A percentile compares a stretch with the other conserved stretches of the same genome.
phyloP scores from a whole-genome alignment of 2,329 filamentous ascomycete species.

The Aspergillus sp. region DNA sequence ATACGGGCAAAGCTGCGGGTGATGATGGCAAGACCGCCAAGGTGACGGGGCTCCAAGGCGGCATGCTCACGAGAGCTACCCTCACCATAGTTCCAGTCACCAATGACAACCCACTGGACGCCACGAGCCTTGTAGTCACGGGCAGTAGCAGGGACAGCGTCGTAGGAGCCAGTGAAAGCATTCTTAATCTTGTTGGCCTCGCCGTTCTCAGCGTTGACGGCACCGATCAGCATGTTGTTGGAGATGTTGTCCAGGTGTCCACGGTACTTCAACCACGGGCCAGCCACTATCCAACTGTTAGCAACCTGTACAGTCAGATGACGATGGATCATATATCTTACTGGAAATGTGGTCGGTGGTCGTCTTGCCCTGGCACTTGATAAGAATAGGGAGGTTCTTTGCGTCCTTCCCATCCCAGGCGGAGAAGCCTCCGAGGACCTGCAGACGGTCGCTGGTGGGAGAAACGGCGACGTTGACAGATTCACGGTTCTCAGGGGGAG shows the following conservation, averaged over 20 bases:
- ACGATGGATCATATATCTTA: neutral
- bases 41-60: constrained; percentile 91
- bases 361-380: constrained; percentile 94
- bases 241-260: constrained; percentile 99
- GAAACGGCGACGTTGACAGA: constrained; percentile 71
- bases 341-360: constrained; percentile 93
- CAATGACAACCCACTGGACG: constrained; percentile 92
- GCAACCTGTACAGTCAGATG: neutral
- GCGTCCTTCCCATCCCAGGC: constrained; percentile 91
- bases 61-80: constrained; percentile 96
- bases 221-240: constrained; percentile 99
- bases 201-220: constrained; percentile 88
- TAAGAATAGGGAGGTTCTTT: constrained; percentile 74
- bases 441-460: constrained; percentile 85
- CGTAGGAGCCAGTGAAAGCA: constrained; percentile 70
- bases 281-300: constrained; percentile 51
- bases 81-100: constrained; percentile 99
- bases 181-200: constrained; percentile 98
- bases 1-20: constrained; percentile 95
- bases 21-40: constrained; percentile 95
- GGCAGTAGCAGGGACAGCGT: constrained; percentile 83
- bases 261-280: constrained; percentile 97
- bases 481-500: constrained; percentile 70
- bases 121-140: constrained; percentile 98
- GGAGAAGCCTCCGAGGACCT: constrained; percentile 77